phyloP scores from a whole-genome alignment of 495 filamentous ascomycete genomes.

The Aspergillus indologenus region DNA sequence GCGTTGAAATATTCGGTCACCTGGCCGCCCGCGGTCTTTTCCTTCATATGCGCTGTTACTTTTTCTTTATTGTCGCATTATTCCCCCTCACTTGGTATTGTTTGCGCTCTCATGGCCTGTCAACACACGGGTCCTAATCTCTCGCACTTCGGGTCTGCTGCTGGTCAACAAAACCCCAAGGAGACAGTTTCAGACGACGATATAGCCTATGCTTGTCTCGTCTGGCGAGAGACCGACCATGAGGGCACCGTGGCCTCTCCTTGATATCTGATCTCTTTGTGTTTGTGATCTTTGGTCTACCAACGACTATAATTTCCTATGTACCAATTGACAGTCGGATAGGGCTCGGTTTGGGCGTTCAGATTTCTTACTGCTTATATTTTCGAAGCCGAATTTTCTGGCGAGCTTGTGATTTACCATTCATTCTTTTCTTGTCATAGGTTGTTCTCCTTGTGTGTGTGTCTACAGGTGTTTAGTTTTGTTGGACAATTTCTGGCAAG shows the following conservation, averaged over 20 bases:
- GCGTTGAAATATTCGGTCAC: conserved; percentile 10
- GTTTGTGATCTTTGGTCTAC: background rate
- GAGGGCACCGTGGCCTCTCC: background rate
- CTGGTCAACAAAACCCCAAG: conserved; percentile 11
- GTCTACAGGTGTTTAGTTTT: background rate
- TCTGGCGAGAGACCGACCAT: background rate
- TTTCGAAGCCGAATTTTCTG: background rate
- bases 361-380: conserved; percentile 3
- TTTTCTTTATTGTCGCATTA: conserved; percentile 11
- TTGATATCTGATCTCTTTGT: conserved; percentile 2
- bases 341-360: conserved; percentile 17
- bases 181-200: background rate
- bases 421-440: conserved; percentile 11
- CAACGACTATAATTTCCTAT: background rate
- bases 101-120: background rate
- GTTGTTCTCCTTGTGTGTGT: conserved; percentile 11
- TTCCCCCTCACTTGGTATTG: conserved; percentile 11
- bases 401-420: conserved; percentile 15
- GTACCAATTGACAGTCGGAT: background rate
- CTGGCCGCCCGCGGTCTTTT: background rate
- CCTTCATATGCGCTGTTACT: conserved; percentile 1
- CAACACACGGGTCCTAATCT: background rate
- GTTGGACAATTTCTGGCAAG: background rate
- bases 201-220: too few species aligned
- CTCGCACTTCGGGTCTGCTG: conserved; percentile 10